phyloP scores from a whole-genome alignment of 257 asterid species.

The Nicotiana benthamiana region DNA sequence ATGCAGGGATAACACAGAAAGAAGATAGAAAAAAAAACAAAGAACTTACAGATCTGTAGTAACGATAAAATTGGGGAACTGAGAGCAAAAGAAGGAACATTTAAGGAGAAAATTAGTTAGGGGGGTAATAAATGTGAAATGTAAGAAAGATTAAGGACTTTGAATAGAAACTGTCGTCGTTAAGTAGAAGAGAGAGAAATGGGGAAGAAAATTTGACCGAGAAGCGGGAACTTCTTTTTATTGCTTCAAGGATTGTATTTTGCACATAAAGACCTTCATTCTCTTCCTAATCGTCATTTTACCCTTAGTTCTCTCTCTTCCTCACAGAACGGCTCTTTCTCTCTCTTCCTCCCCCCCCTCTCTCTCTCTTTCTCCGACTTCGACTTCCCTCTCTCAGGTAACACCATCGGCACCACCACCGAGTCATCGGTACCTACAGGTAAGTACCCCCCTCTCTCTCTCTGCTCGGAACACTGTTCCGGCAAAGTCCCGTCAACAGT shows the following conservation, averaged over 20 bases:
- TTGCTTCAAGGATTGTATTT: slow-evolving; percentile 3
- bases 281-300: background rate
- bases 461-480: no score
- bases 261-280: slow-evolving; percentile 18
- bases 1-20: background rate
- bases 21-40: background rate
- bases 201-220: slow-evolving; percentile 12
- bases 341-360: no score
- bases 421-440: no score
- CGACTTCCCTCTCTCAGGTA: no score
- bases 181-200: background rate
- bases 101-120: background rate
- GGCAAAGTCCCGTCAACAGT: no score
- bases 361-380: no score
- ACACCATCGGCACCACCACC: no score
- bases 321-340: no score
- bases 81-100: background rate
- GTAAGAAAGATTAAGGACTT: slow-evolving; percentile 6
- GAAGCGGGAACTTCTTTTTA: slow-evolving; percentile 39
- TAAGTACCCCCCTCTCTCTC: no score
- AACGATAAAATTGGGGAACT: slow-evolving; percentile 4
- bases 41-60: slow-evolving; percentile 17
- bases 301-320: no score
- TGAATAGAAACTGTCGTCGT: slow-evolving; percentile 33
- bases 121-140: background rate